A percentile compares a stretch with the other conserved stretches of the same genome.
phyloP scores from a whole-genome alignment of 177 flowering plant genomes.

The Telopea speciosissima region DNA sequence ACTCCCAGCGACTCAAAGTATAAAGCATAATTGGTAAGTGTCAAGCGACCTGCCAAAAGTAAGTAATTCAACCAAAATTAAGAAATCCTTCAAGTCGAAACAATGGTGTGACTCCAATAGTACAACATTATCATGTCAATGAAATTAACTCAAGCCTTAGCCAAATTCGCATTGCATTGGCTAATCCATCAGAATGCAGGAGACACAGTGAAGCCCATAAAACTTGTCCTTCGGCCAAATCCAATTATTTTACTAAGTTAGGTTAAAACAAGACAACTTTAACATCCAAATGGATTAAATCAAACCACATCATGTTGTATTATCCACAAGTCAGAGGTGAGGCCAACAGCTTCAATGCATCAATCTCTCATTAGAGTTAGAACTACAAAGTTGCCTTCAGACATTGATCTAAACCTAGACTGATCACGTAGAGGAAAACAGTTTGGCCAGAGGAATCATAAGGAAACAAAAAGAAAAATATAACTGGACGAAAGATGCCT shows the following conservation, averaged over 20 bases:
- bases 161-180: neutral
- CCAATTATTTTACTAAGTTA: neutral
- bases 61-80: neutral
- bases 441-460: conserved; percentile 1
- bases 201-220: neutral
- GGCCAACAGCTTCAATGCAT: neutral
- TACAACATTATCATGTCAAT: neutral
- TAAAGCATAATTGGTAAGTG: conserved; percentile 66
- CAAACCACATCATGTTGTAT: neutral
- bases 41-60: conserved; percentile 60
- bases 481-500: conserved; percentile 11
- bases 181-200: neutral
- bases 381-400: neutral
- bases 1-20: conserved; percentile 87
- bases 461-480: neutral
- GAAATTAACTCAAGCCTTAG: neutral
- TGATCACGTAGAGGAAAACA: conserved; percentile 1
- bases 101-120: neutral
- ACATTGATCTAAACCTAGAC: neutral
- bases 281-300: neutral
- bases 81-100: neutral
- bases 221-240: neutral
- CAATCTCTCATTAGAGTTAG: neutral
- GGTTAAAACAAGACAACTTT: neutral
- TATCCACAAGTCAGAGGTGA: neutral